Percentiles rank a stretch among this genome's conserved stretches.
phyloP scores from a whole-genome alignment of 345 rosid species.

The Durio zibethinus region DNA sequence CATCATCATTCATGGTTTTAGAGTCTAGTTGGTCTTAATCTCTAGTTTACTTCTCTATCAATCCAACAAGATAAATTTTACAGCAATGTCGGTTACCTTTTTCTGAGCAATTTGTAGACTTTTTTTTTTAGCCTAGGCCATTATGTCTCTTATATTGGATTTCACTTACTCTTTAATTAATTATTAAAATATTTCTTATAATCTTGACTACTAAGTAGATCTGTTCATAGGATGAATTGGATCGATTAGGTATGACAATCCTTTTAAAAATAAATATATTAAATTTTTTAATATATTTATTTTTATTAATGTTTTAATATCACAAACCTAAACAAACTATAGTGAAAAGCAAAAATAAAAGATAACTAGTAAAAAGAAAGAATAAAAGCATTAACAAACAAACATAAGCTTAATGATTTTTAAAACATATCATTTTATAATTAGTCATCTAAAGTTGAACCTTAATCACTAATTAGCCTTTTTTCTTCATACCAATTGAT shows the following conservation, averaged over 20 bases:
- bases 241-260: too few species aligned
- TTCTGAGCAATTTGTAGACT: too few species aligned
- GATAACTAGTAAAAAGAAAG: too few species aligned
- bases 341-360: not conserved
- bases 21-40: conserved; percentile 3
- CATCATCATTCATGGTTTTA: not conserved
- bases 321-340: too few species aligned
- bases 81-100: conserved; percentile 14
- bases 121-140: not conserved
- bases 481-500: not conserved
- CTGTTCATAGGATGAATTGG: too few species aligned
- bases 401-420: not conserved
- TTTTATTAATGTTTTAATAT: too few species aligned
- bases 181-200: not conserved
- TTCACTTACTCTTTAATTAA: not conserved
- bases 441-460: not conserved
- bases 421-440: not conserved
- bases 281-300: too few species aligned
- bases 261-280: too few species aligned
- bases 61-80: not conserved
- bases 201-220: not conserved
- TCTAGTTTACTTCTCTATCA: conserved; percentile 7
- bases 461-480: not conserved
- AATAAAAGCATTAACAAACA: not conserved
- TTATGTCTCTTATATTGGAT: not conserved